Conservation (phyloP, 2,329 filamentous ascomycete species). For the Apiospora malaysiana region DNA sequence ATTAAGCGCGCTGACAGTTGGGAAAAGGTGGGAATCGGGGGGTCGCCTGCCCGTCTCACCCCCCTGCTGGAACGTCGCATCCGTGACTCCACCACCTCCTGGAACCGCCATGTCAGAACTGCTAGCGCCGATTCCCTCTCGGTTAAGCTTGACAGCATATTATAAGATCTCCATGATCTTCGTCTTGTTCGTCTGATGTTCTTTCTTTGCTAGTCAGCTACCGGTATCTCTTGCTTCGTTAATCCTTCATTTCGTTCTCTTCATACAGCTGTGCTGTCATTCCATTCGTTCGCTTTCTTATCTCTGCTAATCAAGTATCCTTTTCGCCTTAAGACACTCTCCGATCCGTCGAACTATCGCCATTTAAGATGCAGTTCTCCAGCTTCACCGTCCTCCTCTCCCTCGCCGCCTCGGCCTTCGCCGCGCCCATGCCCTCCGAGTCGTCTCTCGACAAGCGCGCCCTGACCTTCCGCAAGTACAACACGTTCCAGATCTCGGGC, state of each 20-base stretch:
- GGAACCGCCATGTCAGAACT: constrained; percentile 1
- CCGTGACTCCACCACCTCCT: constrained; percentile 6
- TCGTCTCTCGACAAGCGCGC: constrained; percentile 21
- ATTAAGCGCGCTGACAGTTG: not conserved
- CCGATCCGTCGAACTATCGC: not conserved
- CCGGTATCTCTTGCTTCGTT: not conserved
- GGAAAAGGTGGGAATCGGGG: not conserved
- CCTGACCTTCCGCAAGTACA: constrained; percentile 24
- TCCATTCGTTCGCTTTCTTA: not conserved
- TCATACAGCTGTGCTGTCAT: constrained; percentile 20
- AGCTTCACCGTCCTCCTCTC: constrained; percentile 23
- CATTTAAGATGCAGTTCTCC: constrained; percentile 24
- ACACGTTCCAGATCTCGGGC: constrained; percentile 25
- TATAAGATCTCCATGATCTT: constrained; percentile 14
- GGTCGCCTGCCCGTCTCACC: not conserved
- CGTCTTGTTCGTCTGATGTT: constrained; percentile 6
- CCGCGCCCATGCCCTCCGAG: not conserved
- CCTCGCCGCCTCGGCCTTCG: constrained; percentile 22
- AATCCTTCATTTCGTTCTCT: not conserved
- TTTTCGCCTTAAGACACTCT: not conserved
- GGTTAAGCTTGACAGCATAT: not conserved
- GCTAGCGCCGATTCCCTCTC: not conserved
- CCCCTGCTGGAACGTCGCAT: constrained; percentile 19
- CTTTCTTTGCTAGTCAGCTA: not conserved
- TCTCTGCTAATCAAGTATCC: not conserved